Conservation (phyloP, 75 land plant species). For the Larix kaempferi region DNA sequence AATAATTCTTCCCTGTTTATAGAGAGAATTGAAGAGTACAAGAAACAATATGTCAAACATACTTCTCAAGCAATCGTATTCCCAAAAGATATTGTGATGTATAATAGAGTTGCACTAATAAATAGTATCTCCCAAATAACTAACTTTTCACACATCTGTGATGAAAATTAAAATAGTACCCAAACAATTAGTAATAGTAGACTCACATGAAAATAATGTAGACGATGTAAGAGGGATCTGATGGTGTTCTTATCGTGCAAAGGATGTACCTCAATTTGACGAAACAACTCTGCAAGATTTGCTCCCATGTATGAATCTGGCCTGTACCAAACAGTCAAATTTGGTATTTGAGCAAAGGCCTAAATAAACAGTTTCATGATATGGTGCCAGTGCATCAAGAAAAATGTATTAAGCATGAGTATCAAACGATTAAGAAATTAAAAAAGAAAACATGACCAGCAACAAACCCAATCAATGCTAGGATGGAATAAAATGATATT, state of each 20-base stretch:
- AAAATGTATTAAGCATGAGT: not conserved
- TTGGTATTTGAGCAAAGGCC: conserved; percentile 95
- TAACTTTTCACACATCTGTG: not conserved
- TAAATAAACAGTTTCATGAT: conserved; percentile 15
- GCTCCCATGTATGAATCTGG: conserved; percentile 99
- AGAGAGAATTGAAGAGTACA: not conserved
- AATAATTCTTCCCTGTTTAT: not conserved
- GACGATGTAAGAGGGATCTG: conserved; percentile 65
- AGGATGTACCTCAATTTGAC: conserved; percentile 83
- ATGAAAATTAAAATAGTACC: not conserved
- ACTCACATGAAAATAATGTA: conserved; percentile 80
- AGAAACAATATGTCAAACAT: not conserved
- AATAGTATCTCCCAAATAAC: not conserved
- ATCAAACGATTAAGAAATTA: not conserved
- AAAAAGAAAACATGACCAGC: not conserved
- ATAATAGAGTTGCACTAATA: not conserved
- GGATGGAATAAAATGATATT: not conserved
- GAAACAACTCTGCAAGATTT: conserved; percentile 82
- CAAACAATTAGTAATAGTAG: not conserved
- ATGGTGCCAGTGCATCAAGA: not conserved
- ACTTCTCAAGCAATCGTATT: not conserved
- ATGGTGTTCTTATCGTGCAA: conserved; percentile 65
- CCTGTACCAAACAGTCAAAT: conserved; percentile 81
- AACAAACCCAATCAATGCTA: not conserved
- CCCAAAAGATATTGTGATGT: not conserved